Evolutionary conservation across 129 eudicot genomes (phyloP).

Genomic region (Escallonia herrerae): DNA sequence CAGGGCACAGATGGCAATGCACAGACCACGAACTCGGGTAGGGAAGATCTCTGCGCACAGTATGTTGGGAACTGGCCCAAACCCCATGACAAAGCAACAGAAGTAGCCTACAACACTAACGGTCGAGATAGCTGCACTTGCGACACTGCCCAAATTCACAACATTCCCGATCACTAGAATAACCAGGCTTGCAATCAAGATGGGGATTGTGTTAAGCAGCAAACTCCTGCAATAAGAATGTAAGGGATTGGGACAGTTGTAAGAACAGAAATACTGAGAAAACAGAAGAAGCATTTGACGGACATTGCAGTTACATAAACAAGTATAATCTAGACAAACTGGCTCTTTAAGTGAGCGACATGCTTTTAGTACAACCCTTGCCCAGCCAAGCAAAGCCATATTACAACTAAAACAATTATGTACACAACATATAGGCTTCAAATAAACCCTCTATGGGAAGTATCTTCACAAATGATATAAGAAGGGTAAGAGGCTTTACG

Average conservation of each 20-base stretch:
- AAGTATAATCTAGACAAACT: no score
- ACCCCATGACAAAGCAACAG: slow-evolving; percentile 84
- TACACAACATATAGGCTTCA: no score
- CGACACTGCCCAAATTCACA: slow-evolving; percentile 44
- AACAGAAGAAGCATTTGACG: no score
- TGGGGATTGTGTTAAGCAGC: slow-evolving; percentile 64
- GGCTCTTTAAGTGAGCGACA: no score
- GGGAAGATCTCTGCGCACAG: slow-evolving; percentile 92
- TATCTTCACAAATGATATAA: no score
- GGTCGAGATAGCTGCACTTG: slow-evolving; percentile 60
- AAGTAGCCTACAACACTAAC: slow-evolving; percentile 67
- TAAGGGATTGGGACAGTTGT: background rate
- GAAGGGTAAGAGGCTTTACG: no score
- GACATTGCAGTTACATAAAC: background rate
- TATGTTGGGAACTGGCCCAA: slow-evolving; percentile 91
- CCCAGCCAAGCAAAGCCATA: no score
- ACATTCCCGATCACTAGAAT: slow-evolving; percentile 48
- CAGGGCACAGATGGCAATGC: slow-evolving; percentile 92
- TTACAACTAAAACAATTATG: no score
- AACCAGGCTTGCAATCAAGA: slow-evolving; percentile 45
- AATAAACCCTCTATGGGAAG: no score
- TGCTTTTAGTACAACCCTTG: no score
- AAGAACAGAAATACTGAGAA: background rate
- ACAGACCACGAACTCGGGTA: slow-evolving; percentile 81
- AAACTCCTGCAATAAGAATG: slow-evolving; percentile 43